These are phyloP conservation scores for Coniochaeta sp. DNA, from an alignment of 2,329 filamentous ascomycete genomes.

Conservation along the genomic window DNA sequence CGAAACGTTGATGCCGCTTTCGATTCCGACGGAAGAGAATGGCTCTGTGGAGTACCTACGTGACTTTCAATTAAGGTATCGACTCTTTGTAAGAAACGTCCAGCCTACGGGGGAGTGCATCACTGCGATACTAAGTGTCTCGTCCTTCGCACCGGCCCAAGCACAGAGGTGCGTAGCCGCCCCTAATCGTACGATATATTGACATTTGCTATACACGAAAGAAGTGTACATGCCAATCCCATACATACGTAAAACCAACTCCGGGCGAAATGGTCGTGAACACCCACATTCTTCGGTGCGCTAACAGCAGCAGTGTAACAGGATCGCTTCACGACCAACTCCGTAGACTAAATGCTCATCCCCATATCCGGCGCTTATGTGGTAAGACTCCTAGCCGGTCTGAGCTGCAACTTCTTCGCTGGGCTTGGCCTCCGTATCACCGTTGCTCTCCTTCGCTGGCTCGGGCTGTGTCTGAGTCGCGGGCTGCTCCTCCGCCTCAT, in stretches of 20 bases:
- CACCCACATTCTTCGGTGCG: not conserved
- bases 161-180: not conserved
- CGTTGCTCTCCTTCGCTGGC: not conserved
- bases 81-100: not conserved
- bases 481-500: not conserved
- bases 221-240: not conserved
- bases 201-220: not conserved
- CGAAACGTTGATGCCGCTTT: not conserved
- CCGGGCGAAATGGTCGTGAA: too few species aligned
- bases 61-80: not conserved
- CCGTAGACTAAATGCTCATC: not conserved
- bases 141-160: not conserved
- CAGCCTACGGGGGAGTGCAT: not conserved
- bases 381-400: not conserved
- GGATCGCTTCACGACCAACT: not conserved
- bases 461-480: not conserved
- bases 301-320: not conserved
- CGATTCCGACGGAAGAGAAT: not conserved
- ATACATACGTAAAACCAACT: not conserved
- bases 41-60: not conserved
- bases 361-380: not conserved
- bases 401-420: not conserved
- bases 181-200: not conserved
- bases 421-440: not conserved
- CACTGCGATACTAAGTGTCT: not conserved